These are phyloP conservation scores for Colletotrichum paranaense DNA, from an alignment of 2,329 filamentous ascomycete species.

Conservation along the genomic window DNA sequence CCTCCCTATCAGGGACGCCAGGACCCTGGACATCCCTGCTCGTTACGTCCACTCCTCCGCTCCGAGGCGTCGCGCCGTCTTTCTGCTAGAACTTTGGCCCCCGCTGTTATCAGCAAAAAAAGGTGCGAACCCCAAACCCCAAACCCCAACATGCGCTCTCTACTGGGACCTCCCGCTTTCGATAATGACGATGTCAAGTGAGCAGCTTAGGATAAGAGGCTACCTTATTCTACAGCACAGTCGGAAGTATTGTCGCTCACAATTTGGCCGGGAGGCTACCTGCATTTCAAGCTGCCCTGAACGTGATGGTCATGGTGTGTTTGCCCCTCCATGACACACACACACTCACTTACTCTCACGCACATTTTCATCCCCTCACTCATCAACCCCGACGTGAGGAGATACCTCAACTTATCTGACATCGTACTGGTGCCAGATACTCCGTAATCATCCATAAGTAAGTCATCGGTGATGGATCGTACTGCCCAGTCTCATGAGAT, in stretches of 20 bases:
- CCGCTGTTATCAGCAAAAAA: conserved; percentile 4
- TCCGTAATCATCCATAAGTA: too few species aligned
- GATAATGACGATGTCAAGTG: background rate
- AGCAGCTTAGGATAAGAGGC: background rate
- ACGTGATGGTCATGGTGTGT: background rate
- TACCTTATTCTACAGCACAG: background rate
- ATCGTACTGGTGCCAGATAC: background rate
- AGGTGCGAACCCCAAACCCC: background rate
- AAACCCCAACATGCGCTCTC: background rate
- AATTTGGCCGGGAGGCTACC: background rate
- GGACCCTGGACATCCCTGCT: conserved; percentile 9
- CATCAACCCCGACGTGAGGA: background rate
- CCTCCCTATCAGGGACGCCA: background rate
- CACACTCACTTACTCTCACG: background rate
- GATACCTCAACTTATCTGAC: background rate
- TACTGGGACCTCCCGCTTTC: background rate
- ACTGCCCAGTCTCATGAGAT: background rate
- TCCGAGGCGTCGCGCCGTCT: background rate
- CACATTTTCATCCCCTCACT: background rate
- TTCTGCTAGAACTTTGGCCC: background rate
- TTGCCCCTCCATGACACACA: background rate
- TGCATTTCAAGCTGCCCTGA: background rate
- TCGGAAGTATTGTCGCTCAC: background rate
- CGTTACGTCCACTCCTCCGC: conserved; percentile 23
- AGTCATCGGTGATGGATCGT: background rate